Base-by-base conservation (phyloP, 139 green algal genomes). In the Spirogloea muscicola region DNA sequence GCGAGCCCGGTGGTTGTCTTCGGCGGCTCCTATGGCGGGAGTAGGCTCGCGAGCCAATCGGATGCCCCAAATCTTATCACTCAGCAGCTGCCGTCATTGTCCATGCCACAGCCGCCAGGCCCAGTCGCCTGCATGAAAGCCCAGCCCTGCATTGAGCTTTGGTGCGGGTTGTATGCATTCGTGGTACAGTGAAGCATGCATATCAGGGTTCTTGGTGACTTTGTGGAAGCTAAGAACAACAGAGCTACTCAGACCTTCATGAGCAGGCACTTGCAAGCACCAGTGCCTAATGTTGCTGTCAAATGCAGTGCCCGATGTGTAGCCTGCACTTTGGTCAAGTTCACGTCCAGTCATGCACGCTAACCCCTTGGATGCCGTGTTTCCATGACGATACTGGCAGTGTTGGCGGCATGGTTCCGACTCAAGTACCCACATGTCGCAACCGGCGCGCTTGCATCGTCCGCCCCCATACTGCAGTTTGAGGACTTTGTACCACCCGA, bases 11-110 rank as follows among this genome's bases (percentile, higher is more conserved):
- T 94, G 49, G 85, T 94, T 44, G 83, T 77, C 0, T 96, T 96
- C 77, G 91, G 91, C 2, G 91, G 91, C 31, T 89, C 76, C 31
- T 96, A 95, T 73, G 91, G 91, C 16, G 91, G 89, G 58, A 93
- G 71, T 79, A n/a, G n/a, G n/a, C n/a, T n/a, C n/a, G n/a, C n/a
- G n/a, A n/a, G n/a, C n/a, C n/a, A n/a, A n/a, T n/a, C n/a, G n/a
- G n/a, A n/a, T n/a, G n/a, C n/a, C n/a, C n/a, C 21, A n/a, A 34
- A 68, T 39, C n/a, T 65, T 13, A 36, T 41, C 29, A 41, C 27
- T 41, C 18, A 31, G 21, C 46, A 55, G 21, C 21, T 55, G 21
- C 21, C 46, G 21, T 55, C 21, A 55, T 21, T 55, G 46, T 21
- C 21, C 21, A 55, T 55, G n/a, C n/a, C n/a, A n/a, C n/a, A n/a